Evolutionary conservation across 2,329 filamentous ascomycete species (phyloP).

Genomic region (Botrytis medusae): DNA sequence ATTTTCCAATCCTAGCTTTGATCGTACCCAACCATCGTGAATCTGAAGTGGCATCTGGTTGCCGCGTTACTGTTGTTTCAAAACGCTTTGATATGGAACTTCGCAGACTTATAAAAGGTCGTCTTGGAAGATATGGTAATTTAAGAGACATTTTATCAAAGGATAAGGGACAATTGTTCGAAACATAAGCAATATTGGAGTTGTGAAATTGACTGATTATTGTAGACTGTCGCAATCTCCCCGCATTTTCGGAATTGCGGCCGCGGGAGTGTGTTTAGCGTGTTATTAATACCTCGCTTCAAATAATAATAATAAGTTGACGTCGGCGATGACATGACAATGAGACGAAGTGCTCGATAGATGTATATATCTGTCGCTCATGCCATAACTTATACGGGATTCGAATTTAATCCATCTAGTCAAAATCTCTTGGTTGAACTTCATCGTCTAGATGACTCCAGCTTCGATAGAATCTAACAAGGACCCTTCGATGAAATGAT

Average conservation of each 20-base stretch:
- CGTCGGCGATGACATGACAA: neutral
- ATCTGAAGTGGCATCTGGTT: neutral
- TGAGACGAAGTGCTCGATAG: neutral
- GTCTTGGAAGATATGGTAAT: neutral
- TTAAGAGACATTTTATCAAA: neutral
- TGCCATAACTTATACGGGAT: neutral
- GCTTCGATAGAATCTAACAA: neutral
- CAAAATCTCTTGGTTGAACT: neutral
- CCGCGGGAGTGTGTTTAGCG: slow-evolving; percentile 7
- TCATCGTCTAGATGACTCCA: neutral
- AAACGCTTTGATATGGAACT: neutral
- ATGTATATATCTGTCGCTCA: neutral
- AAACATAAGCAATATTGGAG: neutral
- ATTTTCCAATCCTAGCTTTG: slow-evolving; percentile 67
- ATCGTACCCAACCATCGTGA: slow-evolving; percentile 70
- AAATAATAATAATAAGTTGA: neutral
- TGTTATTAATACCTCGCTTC: neutral
- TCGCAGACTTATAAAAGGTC: neutral
- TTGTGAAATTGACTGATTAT: neutral
- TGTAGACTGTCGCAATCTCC: neutral
- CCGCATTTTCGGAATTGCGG: slow-evolving; percentile 12
- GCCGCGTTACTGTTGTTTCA: neutral
- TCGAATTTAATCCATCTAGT: neutral
- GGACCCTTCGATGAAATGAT: neutral
- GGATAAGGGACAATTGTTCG: neutral